Conservation (phyloP, 768 basidiomycete genomes). For the Kwoniella heveanensis region DNA sequence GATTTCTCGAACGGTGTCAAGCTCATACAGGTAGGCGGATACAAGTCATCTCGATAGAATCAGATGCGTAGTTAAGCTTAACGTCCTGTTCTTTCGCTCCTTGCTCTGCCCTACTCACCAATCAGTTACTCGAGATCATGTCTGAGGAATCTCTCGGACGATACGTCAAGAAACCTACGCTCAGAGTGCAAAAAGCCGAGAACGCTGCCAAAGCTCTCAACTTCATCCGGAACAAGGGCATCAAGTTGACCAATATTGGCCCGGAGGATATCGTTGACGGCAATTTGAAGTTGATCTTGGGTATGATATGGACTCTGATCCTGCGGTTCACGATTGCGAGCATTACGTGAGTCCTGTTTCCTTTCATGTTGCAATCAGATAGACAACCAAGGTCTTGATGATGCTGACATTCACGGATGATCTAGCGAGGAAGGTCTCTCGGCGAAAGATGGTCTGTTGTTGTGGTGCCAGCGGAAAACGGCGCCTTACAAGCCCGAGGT, state of each 20-base stretch:
- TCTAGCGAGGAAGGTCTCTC: constrained; percentile 94
- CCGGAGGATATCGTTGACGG: constrained; percentile 99
- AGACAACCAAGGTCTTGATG: no score
- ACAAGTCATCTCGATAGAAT: no score
- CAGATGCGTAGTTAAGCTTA: no score
- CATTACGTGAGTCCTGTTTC: constrained; percentile 82
- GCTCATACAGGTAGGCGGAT: constrained; percentile 91
- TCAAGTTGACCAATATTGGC: constrained; percentile 93
- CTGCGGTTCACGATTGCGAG: constrained; percentile 97
- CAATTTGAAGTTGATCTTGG: constrained; percentile 96
- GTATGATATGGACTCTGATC: constrained; percentile 89
- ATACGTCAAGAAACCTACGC: constrained; percentile 84
- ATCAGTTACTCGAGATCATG: constrained; percentile 81
- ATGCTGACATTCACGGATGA: background rate
- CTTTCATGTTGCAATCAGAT: no score
- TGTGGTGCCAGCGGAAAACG: constrained; percentile 99
- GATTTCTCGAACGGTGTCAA: constrained; percentile 95
- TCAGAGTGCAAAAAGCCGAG: constrained; percentile 95
- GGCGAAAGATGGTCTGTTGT: constrained; percentile 91
- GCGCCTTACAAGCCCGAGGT: constrained; percentile 80
- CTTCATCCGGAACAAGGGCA: constrained; percentile 89
- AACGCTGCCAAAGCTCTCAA: constrained; percentile 96
- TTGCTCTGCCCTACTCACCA: no score
- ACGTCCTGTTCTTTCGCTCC: no score
- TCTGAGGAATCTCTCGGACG: constrained; percentile 82